A percentile compares a stretch with the other conserved stretches of the same genome.
phyloP scores from a whole-genome alignment of 2,329 filamentous ascomycete genomes.

The Gnomoniopsis smithogilvyi region DNA sequence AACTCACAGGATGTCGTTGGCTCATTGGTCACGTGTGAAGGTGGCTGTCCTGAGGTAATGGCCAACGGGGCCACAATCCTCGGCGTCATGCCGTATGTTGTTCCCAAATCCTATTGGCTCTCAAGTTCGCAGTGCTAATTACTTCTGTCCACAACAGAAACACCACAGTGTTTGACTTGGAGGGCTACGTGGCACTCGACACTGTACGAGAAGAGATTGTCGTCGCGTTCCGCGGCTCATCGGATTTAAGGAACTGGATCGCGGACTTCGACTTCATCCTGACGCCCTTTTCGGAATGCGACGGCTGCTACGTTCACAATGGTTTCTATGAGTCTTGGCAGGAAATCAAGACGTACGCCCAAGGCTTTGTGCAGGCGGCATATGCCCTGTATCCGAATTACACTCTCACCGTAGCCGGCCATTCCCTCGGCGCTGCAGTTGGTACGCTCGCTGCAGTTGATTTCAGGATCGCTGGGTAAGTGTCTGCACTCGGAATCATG shows the following conservation, averaged over 20 bases:
- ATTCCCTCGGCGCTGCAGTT: constrained; percentile 66
- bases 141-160: constrained; percentile 13
- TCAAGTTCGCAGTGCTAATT: neutral
- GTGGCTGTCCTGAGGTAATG: constrained; percentile 42
- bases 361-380: constrained; percentile 42
- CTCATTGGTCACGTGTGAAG: constrained; percentile 38
- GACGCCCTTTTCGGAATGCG: constrained; percentile 23
- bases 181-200: constrained; percentile 52
- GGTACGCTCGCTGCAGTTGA: constrained; percentile 57
- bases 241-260: constrained; percentile 59
- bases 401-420: constrained; percentile 58
- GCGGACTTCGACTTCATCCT: constrained; percentile 47
- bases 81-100: constrained; percentile 37
- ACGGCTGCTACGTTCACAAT: constrained; percentile 48
- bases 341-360: constrained; percentile 43
- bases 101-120: neutral
- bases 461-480: constrained; percentile 43
- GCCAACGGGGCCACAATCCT: constrained; percentile 40
- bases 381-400: constrained; percentile 45
- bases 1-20: constrained; percentile 41
- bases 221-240: constrained; percentile 57
- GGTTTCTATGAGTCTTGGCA: constrained; percentile 61
- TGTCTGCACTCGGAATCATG: neutral
- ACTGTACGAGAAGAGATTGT: constrained; percentile 50
- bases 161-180: constrained; percentile 29